Percentiles rank a stretch among this genome's conserved stretches.
phyloP scores from a whole-genome alignment of 169 alveolate species.

The Plasmodium coatneyi region DNA sequence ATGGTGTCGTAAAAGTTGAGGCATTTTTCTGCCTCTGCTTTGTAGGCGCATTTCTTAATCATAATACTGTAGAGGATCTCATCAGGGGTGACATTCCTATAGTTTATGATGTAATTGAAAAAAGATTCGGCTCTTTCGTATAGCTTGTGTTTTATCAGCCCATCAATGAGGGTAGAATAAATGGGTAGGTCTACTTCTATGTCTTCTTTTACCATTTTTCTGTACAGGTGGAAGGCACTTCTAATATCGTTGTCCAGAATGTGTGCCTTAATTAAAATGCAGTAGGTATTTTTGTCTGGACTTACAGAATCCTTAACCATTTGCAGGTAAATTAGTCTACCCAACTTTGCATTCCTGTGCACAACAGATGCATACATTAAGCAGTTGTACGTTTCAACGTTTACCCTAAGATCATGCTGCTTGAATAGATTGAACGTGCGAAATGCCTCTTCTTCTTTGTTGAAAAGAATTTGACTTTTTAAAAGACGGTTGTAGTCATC shows the following conservation, averaged over 20 bases:
- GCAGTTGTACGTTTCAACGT: slow-evolving; percentile 81
- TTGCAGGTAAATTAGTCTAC: slow-evolving; percentile 84
- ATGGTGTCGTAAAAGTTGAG: slow-evolving; percentile 85
- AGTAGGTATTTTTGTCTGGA: slow-evolving; percentile 85
- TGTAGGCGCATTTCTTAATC: slow-evolving; percentile 84
- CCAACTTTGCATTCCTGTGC: slow-evolving; percentile 75
- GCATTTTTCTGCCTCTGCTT: slow-evolving; percentile 87
- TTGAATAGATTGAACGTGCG: slow-evolving; percentile 73
- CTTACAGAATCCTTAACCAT: slow-evolving; percentile 81
- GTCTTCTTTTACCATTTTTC: slow-evolving; percentile 87
- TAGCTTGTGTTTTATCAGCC: slow-evolving; percentile 78
- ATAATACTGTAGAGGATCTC: slow-evolving; percentile 87
- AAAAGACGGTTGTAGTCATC: slow-evolving; percentile 62
- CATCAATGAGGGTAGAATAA: slow-evolving; percentile 86
- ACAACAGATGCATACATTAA: slow-evolving; percentile 75
- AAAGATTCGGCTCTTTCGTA: slow-evolving; percentile 84
- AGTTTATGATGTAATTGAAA: slow-evolving; percentile 84
- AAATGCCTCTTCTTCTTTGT: slow-evolving; percentile 66
- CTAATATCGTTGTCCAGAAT: slow-evolving; percentile 78
- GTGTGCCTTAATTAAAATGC: slow-evolving; percentile 85
- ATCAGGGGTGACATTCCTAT: slow-evolving; percentile 88
- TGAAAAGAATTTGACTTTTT: slow-evolving; percentile 46
- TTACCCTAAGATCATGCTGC: slow-evolving; percentile 60
- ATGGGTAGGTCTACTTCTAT: slow-evolving; percentile 81
- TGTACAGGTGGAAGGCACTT: slow-evolving; percentile 83